These are phyloP conservation scores for Physcomitrium patens DNA, from an alignment of 225 moss, liverwort and hornwort species.

Conservation along the genomic window DNA sequence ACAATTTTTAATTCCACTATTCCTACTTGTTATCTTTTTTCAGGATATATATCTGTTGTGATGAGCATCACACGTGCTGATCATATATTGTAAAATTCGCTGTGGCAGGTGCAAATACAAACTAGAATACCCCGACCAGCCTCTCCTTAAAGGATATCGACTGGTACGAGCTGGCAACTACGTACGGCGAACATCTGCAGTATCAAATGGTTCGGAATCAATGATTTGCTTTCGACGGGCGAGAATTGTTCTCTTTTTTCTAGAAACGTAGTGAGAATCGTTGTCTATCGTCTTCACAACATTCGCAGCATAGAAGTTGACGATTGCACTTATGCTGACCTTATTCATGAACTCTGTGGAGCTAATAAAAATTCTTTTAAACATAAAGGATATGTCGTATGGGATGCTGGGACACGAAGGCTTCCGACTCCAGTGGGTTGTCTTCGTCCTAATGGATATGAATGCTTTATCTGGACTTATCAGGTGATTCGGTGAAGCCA, in stretches of 20 bases:
- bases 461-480: conserved; percentile 4
- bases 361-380: too few relatives aligned
- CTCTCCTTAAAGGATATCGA: conserved; percentile 63
- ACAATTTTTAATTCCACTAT: too few relatives aligned
- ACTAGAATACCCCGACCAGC: conserved; percentile 53
- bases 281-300: background rate
- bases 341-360: background rate
- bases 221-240: background rate
- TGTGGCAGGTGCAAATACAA: conserved; percentile 59
- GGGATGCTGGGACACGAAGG: background rate
- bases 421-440: background rate
- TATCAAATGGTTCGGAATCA: conserved; percentile 45
- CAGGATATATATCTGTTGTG: background rate
- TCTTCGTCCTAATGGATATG: background rate
- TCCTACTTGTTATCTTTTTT: too few relatives aligned
- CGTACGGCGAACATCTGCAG: conserved; percentile 50
- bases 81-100: background rate
- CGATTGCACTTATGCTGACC: background rate
- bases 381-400: too few relatives aligned
- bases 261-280: background rate
- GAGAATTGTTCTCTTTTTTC: background rate
- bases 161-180: conserved; percentile 69
- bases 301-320: conserved; percentile 2
- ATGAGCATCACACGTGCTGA: background rate
- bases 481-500: conserved; percentile 34